Percentiles rank a stretch among this genome's conserved stretches.
Conservation (phyloP, 1,284 basidiomycete species). For the Sparassis latifolia region DNA sequence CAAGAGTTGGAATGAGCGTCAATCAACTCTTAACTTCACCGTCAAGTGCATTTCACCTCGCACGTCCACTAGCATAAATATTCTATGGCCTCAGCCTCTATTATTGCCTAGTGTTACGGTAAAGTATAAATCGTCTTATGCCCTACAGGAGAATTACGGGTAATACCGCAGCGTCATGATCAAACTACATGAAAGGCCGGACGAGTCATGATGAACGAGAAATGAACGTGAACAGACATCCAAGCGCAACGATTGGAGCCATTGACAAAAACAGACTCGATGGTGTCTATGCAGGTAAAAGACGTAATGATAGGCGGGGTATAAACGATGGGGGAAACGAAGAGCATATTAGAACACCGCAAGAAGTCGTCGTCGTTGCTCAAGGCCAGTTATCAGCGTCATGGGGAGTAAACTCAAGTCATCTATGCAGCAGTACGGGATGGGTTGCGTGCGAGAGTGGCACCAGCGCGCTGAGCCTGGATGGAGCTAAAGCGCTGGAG, state of each 20-base stretch:
- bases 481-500: constrained; percentile 79
- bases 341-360: background rate
- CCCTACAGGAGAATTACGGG: constrained; percentile 2
- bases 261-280: constrained; percentile 1
- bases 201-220: background rate
- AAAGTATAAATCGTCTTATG: constrained; percentile 1
- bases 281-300: background rate
- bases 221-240: constrained; percentile 1
- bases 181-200: background rate
- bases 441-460: constrained; percentile 72
- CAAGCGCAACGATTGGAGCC: background rate
- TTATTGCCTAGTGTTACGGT: background rate
- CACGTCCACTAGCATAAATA: no score
- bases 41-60: no score
- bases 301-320: background rate
- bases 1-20: no score
- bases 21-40: no score
- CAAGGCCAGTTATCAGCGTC: background rate
- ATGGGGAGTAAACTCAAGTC: background rate
- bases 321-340: background rate
- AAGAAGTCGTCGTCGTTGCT: background rate
- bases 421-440: constrained; percentile 44
- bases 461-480: constrained; percentile 74
- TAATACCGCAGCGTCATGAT: constrained; percentile 1
- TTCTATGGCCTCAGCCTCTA: background rate